phyloP scores from a whole-genome alignment of 2,329 filamentous ascomycete genomes.

The Penicillium capsulatum region DNA sequence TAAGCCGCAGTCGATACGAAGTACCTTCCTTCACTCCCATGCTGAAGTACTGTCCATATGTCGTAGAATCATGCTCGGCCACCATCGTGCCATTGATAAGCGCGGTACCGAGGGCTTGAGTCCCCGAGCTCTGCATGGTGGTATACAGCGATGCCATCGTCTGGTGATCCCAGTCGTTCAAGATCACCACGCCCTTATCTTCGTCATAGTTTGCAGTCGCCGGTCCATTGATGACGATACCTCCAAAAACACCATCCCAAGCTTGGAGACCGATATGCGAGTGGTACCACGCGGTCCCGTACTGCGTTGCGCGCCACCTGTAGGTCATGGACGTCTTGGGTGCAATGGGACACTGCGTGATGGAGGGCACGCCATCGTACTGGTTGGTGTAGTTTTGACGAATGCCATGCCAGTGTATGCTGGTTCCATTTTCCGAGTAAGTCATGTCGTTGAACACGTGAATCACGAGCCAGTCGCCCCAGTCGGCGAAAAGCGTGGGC shows the following conservation, averaged over 20 bases:
- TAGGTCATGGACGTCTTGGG: slow-evolving; percentile 33
- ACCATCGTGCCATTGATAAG: slow-evolving; percentile 46
- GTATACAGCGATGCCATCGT: slow-evolving; percentile 23
- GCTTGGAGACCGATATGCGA: slow-evolving; percentile 32
- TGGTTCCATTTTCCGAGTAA: slow-evolving; percentile 7
- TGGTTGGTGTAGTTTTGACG: slow-evolving; percentile 25
- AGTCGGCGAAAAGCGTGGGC: slow-evolving; percentile 61
- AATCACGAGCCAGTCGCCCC: slow-evolving; percentile 55
- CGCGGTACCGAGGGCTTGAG: slow-evolving; percentile 42
- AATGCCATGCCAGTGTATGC: slow-evolving; percentile 27
- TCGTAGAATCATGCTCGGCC: slow-evolving; percentile 14
- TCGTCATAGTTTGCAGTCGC: slow-evolving; percentile 37
- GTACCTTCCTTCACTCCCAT: slow-evolving; percentile 45
- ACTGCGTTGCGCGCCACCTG: slow-evolving; percentile 30
- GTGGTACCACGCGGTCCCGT: slow-evolving; percentile 28
- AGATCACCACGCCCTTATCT: slow-evolving; percentile 33
- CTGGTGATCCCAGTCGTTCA: slow-evolving; percentile 33
- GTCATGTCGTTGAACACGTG: slow-evolving; percentile 52
- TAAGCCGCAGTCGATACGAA: slow-evolving; percentile 28
- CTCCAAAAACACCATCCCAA: slow-evolving; percentile 54
- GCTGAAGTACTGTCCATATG: slow-evolving; percentile 38
- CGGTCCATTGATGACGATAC: slow-evolving; percentile 47
- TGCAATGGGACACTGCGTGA: slow-evolving; percentile 36
- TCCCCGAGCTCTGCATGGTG: slow-evolving; percentile 16
- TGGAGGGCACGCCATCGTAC: slow-evolving; percentile 20